Percentiles rank a stretch among this genome's conserved stretches.
Conservation (phyloP, 148 eudicot genomes). For the Spergularia bocconei region DNA sequence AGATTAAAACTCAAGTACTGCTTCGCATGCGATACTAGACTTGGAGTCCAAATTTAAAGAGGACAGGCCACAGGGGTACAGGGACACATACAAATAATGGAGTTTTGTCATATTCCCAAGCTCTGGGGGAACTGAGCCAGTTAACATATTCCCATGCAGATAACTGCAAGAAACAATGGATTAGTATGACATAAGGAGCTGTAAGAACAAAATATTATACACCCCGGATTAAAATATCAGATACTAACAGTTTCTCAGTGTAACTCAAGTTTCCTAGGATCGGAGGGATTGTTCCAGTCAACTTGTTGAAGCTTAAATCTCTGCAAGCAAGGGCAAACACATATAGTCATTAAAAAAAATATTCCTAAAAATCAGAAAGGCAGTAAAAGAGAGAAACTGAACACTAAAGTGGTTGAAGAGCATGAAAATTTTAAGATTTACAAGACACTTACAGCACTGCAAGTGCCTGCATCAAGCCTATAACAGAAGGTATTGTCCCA, state of each 20-base stretch:
- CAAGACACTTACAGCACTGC: conserved; percentile 78
- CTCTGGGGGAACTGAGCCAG: conserved; percentile 87
- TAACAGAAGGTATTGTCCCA: conserved; percentile 84
- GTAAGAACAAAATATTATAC: too few relatives aligned
- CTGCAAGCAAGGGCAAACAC: conserved; percentile 31
- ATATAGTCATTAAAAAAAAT: too few relatives aligned
- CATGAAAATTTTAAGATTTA: too few relatives aligned
- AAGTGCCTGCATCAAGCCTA: conserved; percentile 99
- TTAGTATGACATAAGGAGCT: not conserved
- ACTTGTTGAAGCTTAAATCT: conserved; percentile 81
- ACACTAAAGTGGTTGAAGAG: too few relatives aligned
- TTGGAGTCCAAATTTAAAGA: not conserved
- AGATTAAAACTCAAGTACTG: not conserved
- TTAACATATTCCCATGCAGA: conserved; percentile 83
- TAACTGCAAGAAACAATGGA: conserved; percentile 44
- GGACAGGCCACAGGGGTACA: not conserved
- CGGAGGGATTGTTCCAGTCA: conserved; percentile 88
- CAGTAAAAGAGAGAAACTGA: too few relatives aligned
- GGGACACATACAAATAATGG: conserved; percentile 68
- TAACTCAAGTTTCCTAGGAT: conserved; percentile 88
- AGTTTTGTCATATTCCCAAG: conserved; percentile 98
- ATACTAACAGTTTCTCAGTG: conserved; percentile 88
- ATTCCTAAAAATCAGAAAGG: too few relatives aligned
- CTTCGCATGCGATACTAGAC: not conserved
- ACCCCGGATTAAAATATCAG: not conserved